Base-by-base conservation (phyloP, 768 basidiomycete genomes). In the Psilocybe cyanescens region DNA sequence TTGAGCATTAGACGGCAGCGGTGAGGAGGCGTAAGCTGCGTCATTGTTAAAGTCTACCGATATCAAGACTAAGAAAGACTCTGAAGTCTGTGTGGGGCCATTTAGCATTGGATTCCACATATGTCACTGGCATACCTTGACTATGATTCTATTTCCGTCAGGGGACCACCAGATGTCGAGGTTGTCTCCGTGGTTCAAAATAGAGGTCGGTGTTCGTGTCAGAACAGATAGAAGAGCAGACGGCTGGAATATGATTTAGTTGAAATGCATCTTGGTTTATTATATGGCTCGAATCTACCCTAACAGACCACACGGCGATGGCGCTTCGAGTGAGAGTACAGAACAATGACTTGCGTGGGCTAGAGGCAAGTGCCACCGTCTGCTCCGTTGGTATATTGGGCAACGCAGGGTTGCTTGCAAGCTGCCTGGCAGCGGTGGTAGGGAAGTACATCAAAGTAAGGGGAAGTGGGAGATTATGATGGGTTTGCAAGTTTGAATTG, bases 171-270 rank as follows among this genome's bases (percentile, higher is more conserved):
- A 83, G 11, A 85, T 86, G 55, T 83, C 76, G 17, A 81, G 63
- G 66, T 95, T 97, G 68, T 88, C 84, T n/a, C 95, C 95, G 71
- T 96, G 95, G 60, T 92, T 89, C 57, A 83, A 73, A 41, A 97
- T 78, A 16, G 94, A 96, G 1, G 86, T 84, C 6, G 87, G 78
- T 37, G 93, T 92, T 57, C 95, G 86, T 33, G 88, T 82, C 16
- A 97, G 80, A 65, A 88, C 83, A 19, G 92, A 89, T 62, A 93
- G 73, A 5, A 89, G 81, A 31, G 86, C 84, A 41, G 87, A 86
- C 1, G 92, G 92, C 92, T 94, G 70, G 17, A 55, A 45, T 30
- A 37, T 24, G n/a, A 5, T 47, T 58, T 17, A 57, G 48, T 8
- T 39, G 24, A 28, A 19, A 16, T 11, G 29, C 5, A 17, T 8